A percentile compares a stretch with the other conserved stretches of the same genome.
Evolutionary conservation across 768 basidiomycete genomes (phyloP).

Genomic region (Guyanaporus albipodus): DNA sequence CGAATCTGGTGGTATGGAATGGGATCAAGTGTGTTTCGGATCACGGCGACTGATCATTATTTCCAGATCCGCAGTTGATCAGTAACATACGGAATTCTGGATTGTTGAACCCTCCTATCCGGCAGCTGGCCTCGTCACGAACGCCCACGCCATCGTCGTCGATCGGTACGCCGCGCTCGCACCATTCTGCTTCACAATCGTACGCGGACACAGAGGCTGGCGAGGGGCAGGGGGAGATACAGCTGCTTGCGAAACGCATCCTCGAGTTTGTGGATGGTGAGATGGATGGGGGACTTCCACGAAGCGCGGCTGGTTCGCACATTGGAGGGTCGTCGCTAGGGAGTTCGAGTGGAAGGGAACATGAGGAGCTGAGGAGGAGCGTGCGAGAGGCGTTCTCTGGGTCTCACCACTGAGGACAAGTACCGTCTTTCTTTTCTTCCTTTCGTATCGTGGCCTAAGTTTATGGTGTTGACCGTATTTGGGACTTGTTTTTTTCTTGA

Average conservation of each 20-base stretch:
- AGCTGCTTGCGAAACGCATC: conserved; percentile 77
- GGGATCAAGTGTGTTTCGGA: not conserved
- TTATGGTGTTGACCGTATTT: too few species aligned
- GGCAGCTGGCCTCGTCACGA: conserved; percentile 70
- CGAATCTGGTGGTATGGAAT: conserved; percentile 78
- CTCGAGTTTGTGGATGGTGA: conserved; percentile 84
- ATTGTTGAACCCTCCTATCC: conserved; percentile 81
- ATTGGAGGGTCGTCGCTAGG: conserved; percentile 67
- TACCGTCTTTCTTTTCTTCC: conserved; percentile 4
- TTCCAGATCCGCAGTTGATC: conserved; percentile 77
- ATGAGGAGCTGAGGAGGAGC: conserved; percentile 77
- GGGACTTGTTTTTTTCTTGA: too few species aligned
- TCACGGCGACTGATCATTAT: not conserved
- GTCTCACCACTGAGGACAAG: conserved; percentile 40
- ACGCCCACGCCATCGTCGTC: conserved; percentile 69
- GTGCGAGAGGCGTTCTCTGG: conserved; percentile 78
- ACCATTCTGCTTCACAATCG: conserved; percentile 64
- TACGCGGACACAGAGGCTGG: conserved; percentile 81
- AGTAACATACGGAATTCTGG: conserved; percentile 85
- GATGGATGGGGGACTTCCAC: conserved; percentile 52
- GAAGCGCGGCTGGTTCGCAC: conserved; percentile 62
- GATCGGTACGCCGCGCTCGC: conserved; percentile 67
- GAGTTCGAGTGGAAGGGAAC: conserved; percentile 56
- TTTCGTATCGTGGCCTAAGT: not conserved
- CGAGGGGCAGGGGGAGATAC: conserved; percentile 90